A percentile compares a stretch with the other conserved stretches of the same genome.
phyloP scores from a whole-genome alignment of 805 yeast species.

The Vanderwaltozyma verrucispora region DNA sequence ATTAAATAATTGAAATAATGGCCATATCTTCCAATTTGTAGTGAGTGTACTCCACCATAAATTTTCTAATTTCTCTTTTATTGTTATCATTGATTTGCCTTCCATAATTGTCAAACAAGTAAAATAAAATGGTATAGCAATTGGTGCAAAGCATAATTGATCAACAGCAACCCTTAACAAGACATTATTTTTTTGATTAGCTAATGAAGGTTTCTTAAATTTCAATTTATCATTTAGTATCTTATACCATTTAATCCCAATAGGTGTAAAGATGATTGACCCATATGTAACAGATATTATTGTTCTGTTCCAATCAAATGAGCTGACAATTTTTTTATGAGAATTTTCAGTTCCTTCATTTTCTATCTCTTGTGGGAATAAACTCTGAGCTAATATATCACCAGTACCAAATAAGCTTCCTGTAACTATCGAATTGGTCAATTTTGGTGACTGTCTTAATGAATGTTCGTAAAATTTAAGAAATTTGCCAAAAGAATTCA shows the following conservation, averaged over 20 bases:
- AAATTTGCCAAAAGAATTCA: conserved; percentile 1
- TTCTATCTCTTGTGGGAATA: conserved; percentile 32
- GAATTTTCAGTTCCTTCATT: too few relatives aligned
- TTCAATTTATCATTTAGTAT: conserved; percentile 34
- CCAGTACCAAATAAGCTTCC: conserved; percentile 65
- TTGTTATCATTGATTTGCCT: conserved; percentile 32
- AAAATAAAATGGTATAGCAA: conserved; percentile 64
- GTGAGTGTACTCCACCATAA: conserved; percentile 59
- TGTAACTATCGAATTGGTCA: conserved; percentile 45
- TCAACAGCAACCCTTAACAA: conserved; percentile 51
- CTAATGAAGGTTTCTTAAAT: conserved; percentile 26
- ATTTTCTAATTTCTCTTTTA: conserved; percentile 34
- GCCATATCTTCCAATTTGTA: conserved; percentile 87
- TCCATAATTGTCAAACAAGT: conserved; percentile 60
- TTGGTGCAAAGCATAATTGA: conserved; percentile 69
- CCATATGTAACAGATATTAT: conserved; percentile 62
- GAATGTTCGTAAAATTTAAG: conserved; percentile 13
- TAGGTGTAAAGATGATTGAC: conserved; percentile 60
- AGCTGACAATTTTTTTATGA: too few relatives aligned
- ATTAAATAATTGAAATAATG: conserved; percentile 69
- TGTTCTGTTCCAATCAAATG: conserved; percentile 33
- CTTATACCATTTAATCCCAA: conserved; percentile 64
- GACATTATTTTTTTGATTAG: conserved; percentile 27
- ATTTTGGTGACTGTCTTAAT: conserved; percentile 37
- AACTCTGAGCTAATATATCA: conserved; percentile 58